Percentiles rank a stretch among this genome's conserved stretches.
Conservation (phyloP, 2,329 filamentous ascomycete genomes). For the Grosmannia serpens region DNA sequence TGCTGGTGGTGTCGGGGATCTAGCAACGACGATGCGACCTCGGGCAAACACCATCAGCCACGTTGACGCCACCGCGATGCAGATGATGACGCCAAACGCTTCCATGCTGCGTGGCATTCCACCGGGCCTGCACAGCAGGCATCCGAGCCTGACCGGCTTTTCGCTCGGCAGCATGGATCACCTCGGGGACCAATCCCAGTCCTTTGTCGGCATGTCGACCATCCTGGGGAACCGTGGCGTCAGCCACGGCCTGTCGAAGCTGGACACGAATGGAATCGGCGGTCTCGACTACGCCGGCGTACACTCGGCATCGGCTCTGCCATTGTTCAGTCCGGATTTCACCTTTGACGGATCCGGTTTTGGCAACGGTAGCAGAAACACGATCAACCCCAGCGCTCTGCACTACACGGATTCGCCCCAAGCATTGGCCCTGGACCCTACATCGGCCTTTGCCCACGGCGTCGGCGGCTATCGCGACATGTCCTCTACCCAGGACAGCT, state of each 20-base stretch:
- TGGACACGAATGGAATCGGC: slow-evolving; percentile 66
- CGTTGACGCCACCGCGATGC: slow-evolving; percentile 66
- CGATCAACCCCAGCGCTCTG: slow-evolving; percentile 61
- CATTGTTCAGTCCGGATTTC: slow-evolving; percentile 54
- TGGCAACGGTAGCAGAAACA: slow-evolving; percentile 51
- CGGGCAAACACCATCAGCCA: slow-evolving; percentile 95
- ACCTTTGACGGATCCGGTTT: slow-evolving; percentile 63
- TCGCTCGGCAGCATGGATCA: slow-evolving; percentile 47
- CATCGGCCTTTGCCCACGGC: slow-evolving; percentile 24
- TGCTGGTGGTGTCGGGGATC: not conserved
- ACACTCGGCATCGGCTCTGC: slow-evolving; percentile 61
- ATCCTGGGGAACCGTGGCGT: slow-evolving; percentile 55
- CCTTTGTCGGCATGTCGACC: slow-evolving; percentile 63
- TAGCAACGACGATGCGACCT: slow-evolving; percentile 55
- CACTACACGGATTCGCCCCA: slow-evolving; percentile 71
- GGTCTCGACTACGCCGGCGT: slow-evolving; percentile 56
- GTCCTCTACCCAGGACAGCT: slow-evolving; percentile 47
- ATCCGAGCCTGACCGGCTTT: slow-evolving; percentile 62
- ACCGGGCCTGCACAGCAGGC: slow-evolving; percentile 49
- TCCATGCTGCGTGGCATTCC: slow-evolving; percentile 37
- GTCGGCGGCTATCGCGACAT: slow-evolving; percentile 17
- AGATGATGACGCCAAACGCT: slow-evolving; percentile 51
- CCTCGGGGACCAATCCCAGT: slow-evolving; percentile 14
- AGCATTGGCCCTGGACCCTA: slow-evolving; percentile 47
- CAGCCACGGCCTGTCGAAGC: slow-evolving; percentile 61